A percentile compares a stretch with the other conserved stretches of the same genome.
Evolutionary conservation across 106 monocot species (phyloP).

Genomic region (Chionographis japonica): DNA sequence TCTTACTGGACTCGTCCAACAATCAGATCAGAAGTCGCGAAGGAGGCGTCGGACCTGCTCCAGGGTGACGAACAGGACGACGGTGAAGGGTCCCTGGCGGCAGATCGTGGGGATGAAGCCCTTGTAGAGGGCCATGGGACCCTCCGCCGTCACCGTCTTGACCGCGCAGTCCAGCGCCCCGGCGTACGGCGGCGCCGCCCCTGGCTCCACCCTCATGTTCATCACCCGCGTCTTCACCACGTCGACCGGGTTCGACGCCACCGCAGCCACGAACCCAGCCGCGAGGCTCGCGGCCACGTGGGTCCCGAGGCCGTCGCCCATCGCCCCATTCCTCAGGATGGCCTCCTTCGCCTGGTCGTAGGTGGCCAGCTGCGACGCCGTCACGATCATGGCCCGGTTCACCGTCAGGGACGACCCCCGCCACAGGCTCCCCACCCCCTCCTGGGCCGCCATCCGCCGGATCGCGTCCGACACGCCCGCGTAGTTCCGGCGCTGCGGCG

Average conservation of each 20-base stretch:
- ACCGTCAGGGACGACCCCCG: conserved; percentile 49
- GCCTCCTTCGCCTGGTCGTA: conserved; percentile 65
- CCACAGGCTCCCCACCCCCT: conserved; percentile 48
- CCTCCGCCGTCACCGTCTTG: too few relatives aligned
- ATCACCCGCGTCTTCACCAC: conserved; percentile 67
- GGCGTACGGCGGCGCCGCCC: too few relatives aligned
- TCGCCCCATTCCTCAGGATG: too few relatives aligned
- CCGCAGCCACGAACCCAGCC: conserved; percentile 59
- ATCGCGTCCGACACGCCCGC: conserved; percentile 50
- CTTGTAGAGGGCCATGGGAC: too few relatives aligned
- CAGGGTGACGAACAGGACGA: conserved; percentile 83
- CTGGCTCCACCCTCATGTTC: too few relatives aligned
- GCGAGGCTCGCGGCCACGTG: conserved; percentile 52
- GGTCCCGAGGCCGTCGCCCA: conserved; percentile 47
- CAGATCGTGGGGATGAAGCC: too few relatives aligned
- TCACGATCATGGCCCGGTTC: conserved; percentile 70
- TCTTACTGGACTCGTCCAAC: too few relatives aligned
- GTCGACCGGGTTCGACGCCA: conserved; percentile 63
- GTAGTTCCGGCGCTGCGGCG: conserved; percentile 52
- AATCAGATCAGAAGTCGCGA: conserved; percentile 47
- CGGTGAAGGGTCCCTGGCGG: too few relatives aligned
- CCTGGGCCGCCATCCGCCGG: conserved; percentile 24
- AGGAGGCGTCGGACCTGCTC: too few relatives aligned
- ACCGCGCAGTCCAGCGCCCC: too few relatives aligned
- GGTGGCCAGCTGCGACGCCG: conserved; percentile 67